phyloP scores from a whole-genome alignment of 2,329 filamentous ascomycete species.

The Fusarium sp. region DNA sequence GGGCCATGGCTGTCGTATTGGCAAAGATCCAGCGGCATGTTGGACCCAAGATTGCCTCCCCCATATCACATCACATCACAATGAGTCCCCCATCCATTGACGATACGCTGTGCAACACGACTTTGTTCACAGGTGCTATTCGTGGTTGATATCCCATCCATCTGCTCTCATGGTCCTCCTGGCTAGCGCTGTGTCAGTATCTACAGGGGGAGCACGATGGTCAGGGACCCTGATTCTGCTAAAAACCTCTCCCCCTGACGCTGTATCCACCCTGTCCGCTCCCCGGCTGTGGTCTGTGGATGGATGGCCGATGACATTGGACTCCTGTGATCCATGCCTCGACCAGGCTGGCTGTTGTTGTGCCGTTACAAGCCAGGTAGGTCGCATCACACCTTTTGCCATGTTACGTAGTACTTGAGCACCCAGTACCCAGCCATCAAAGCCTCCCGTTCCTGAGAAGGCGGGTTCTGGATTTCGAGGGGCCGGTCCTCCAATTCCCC shows the following conservation, averaged over 20 bases:
- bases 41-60: slow-evolving; percentile 18
- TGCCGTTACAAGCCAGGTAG: slow-evolving; percentile 26
- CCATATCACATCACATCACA: slow-evolving; percentile 32
- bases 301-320: slow-evolving; percentile 1
- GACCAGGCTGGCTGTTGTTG: slow-evolving; percentile 28
- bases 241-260: slow-evolving; percentile 30
- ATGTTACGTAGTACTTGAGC: slow-evolving; percentile 29
- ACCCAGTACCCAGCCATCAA: slow-evolving; percentile 31
- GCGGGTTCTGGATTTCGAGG: slow-evolving; percentile 38
- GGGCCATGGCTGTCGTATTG: slow-evolving; percentile 1
- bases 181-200: slow-evolving; percentile 43
- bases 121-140: slow-evolving; percentile 6
- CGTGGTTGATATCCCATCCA: slow-evolving; percentile 18
- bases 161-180: slow-evolving; percentile 27
- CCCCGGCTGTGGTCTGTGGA: slow-evolving; percentile 22
- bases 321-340: slow-evolving; percentile 41
- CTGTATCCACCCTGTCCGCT: slow-evolving; percentile 13
- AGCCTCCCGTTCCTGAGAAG: slow-evolving; percentile 16
- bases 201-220: slow-evolving; percentile 39
- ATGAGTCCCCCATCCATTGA: slow-evolving; percentile 6
- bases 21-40: slow-evolving; percentile 7
- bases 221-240: slow-evolving; percentile 43
- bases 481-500: slow-evolving; percentile 46
- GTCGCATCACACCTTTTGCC: slow-evolving; percentile 29
- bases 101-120: slow-evolving; percentile 15